These are phyloP conservation scores for Daedalea quercina DNA, from an alignment of 768 basidiomycete genomes.

Conservation along the genomic window DNA sequence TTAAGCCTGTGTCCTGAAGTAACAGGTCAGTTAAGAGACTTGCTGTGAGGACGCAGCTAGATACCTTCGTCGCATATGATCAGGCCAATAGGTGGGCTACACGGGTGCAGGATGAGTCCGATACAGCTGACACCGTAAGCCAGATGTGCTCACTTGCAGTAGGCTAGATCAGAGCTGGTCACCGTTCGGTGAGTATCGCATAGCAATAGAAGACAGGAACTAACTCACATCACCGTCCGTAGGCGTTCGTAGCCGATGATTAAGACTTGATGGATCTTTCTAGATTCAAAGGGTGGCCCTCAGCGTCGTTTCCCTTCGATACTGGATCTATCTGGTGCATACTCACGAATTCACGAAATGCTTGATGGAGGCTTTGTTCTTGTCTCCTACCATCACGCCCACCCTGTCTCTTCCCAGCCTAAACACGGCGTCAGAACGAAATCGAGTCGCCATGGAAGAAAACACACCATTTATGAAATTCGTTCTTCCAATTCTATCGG, in stretches of 20 bases:
- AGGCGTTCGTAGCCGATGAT: slow-evolving; percentile 94
- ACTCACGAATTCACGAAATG: slow-evolving; percentile 72
- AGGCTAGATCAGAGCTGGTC: slow-evolving; percentile 46
- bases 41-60: not conserved
- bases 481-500: slow-evolving; percentile 85
- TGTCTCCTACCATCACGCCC: slow-evolving; percentile 54
- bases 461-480: slow-evolving; percentile 86
- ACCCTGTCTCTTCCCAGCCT: slow-evolving; percentile 54
- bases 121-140: not conserved
- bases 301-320: too few relatives aligned
- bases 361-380: slow-evolving; percentile 48
- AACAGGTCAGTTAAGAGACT: not conserved
- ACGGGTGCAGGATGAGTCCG: not conserved
- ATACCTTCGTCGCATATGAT: slow-evolving; percentile 94
- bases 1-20: slow-evolving; percentile 81
- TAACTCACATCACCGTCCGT: slow-evolving; percentile 64
- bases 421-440: not conserved
- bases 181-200: not conserved
- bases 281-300: slow-evolving; percentile 19
- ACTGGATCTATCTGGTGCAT: too few relatives aligned
- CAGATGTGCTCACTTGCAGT: slow-evolving; percentile 48
- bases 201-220: not conserved
- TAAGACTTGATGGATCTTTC: slow-evolving; percentile 75
- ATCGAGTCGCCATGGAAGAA: too few relatives aligned
- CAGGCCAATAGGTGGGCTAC: slow-evolving; percentile 84